Evolutionary conservation across 306 rosid genomes (phyloP), one percentile per base, ranked within the genome.

Genomic region (Cicer judaicum): DNA sequence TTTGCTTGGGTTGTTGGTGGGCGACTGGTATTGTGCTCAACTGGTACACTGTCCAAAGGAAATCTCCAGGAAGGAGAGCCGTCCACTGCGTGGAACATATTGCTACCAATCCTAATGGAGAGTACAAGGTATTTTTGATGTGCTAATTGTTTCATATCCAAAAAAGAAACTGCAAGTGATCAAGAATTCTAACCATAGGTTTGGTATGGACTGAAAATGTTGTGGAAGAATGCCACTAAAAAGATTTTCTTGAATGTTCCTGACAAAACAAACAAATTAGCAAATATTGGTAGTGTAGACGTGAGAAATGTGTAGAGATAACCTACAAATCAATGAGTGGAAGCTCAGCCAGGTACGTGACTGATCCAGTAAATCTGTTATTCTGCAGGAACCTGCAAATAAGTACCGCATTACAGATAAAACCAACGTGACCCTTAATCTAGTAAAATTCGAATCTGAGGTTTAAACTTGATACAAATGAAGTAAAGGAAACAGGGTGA

Each of bases 201-300:
- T 92, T 84, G 95, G 95, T 79, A 94, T 86, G 55, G 84, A 73
- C 84, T 84, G 89, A 80, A 92, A 92, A 63, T 86, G 92, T 57
- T 64, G 82, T 6, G 96, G 99, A 73, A 94, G 84, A 79, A 92
- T 85, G 82, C 99, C 98, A 67, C 98, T 94, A 72, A 94, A 94
- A 75, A 39, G 68, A 79, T 94, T 94, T 38, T 86, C 86, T 84
- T 90, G 93, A 80, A 94, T 84, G 66, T 89, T 92, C 89, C 97
- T 90, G 87, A 52, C 12, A 77, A 78, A 68, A 87, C 42, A 76
- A 66, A 68, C 34, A 74, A 11, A 54, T 70, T 42, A 81, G 64
- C 40, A 66, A 53, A 75, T 49, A 76, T 76, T 42, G 70, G 38
- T 21, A 66, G 55, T 19, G 49, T 18, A 44, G 11, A 57, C 38